Base-by-base conservation (phyloP, 179 eudicot species). In the Gypsophila paniculata region DNA sequence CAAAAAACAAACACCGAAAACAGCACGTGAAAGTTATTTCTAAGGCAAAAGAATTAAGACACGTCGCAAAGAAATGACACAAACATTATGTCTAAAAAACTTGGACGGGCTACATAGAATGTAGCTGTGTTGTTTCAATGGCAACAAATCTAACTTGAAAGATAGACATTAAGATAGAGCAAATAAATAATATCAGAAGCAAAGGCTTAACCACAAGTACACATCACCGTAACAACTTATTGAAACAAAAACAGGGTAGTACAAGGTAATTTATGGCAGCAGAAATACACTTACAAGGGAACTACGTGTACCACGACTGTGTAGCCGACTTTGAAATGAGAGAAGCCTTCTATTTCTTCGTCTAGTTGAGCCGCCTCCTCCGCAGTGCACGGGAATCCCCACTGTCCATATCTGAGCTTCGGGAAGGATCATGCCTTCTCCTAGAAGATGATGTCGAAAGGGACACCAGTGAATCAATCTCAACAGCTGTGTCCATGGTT, bases 341-440 rank as follows among this genome's bases (percentile, higher is more conserved):
- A 49, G 54, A 57, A 49, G 9, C 18, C 66, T 25, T 46, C 61
- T 23, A 17, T 61, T 46, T 21, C 74, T 61, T 26, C 57, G 26
- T 73, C 84, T 80, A 89, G 78, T 85, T 74, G 68, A 93, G 71
- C 57, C 98, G 84, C 75, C 98, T 86, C 87, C 98, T 87, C 83
- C 93, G 82, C 25, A 78, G 82, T 48, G 95, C 75, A 36, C 97
- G 87, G 18, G 96, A 93, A 70, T 93, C 97, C 32, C 93, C 93
- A 68, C 98, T 93, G 67, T 93, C 96, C 73, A 93, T 80, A 77
- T 93, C 98, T 3, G 93, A 87, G 53, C 86, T 76, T 85, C 98
- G 84, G 0, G 98, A 87, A 44, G 85, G 69, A 39, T 86, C 92
- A 68, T 73, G 71, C 65, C 90, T 79, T 74, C 98, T 81, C 71